Evolutionary conservation across 2,329 filamentous ascomycete species (phyloP).

Genomic region (Nemania sp.): DNA sequence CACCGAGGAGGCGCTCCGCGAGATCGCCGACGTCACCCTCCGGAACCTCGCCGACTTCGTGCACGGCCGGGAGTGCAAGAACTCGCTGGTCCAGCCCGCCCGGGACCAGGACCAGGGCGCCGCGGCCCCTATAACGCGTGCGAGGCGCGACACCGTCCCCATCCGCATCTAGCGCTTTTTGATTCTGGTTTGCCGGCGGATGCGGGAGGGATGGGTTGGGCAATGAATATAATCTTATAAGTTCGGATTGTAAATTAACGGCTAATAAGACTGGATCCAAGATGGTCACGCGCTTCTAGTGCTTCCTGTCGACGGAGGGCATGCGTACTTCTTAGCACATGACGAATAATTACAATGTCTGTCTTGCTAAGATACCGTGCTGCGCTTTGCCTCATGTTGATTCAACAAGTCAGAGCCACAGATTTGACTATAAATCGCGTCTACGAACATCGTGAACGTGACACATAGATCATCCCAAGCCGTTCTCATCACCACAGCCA

Average conservation of each 20-base stretch:
- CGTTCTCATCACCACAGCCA: neutral
- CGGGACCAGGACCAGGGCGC: constrained; percentile 14
- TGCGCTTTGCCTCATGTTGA: too few species aligned
- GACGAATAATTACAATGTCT: too few species aligned
- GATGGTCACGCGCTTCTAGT: too few species aligned
- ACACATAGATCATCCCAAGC: neutral
- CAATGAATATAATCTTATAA: neutral
- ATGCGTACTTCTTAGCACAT: too few species aligned
- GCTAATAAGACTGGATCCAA: neutral
- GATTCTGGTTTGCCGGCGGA: neutral
- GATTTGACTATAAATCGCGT: neutral
- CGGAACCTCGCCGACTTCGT: constrained; percentile 57
- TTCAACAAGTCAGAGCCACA: too few species aligned
- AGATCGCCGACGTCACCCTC: constrained; percentile 66
- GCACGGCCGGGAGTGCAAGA: constrained; percentile 30
- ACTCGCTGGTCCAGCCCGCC: constrained; percentile 30
- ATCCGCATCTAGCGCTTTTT: constrained; percentile 41
- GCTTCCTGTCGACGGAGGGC: too few species aligned
- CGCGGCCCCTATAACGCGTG: neutral
- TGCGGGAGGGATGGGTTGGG: neutral
- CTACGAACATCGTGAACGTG: neutral
- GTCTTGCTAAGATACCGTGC: too few species aligned
- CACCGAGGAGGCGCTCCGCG: constrained; percentile 65
- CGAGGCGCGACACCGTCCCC: constrained; percentile 40
- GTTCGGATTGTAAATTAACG: neutral